A percentile compares a stretch with the other conserved stretches of the same genome.
phyloP scores from a whole-genome alignment of 345 rosid species.

The Moringa oleifera region DNA sequence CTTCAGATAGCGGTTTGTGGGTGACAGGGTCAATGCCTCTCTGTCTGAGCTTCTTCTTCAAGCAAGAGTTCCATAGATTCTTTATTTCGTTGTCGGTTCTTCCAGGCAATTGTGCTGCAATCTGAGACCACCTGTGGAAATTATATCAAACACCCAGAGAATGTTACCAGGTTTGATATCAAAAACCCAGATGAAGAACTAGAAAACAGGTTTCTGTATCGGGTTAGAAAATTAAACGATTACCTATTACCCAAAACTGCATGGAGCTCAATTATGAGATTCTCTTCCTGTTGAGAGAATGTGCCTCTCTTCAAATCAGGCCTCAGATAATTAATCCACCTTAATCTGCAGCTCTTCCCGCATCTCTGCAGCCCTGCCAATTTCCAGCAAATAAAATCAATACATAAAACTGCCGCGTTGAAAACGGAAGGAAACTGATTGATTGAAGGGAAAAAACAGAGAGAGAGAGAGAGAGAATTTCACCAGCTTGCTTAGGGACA shows the following conservation, averaged over 20 bases:
- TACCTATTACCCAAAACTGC: constrained; percentile 89
- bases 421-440: background rate
- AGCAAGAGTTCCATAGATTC: constrained; percentile 57
- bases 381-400: too few relatives aligned
- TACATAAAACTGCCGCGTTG: too few relatives aligned
- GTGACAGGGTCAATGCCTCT: constrained; percentile 65
- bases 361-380: constrained; percentile 82
- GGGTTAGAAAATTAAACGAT: background rate
- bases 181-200: background rate
- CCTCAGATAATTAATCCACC: constrained; percentile 95
- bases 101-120: constrained; percentile 63
- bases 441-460: background rate
- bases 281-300: constrained; percentile 90
- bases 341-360: constrained; percentile 94
- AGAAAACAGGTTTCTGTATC: background rate
- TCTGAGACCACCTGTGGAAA: constrained; percentile 54
- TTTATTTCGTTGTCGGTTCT: constrained; percentile 73
- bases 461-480: background rate
- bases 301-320: constrained; percentile 98
- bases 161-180: background rate
- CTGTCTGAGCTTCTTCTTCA: constrained; percentile 50
- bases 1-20: constrained; percentile 54
- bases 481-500: constrained; percentile 97
- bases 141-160: constrained; percentile 3
- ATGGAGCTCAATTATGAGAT: constrained; percentile 84